Evolutionary conservation across 805 yeast genomes (phyloP).

Genomic region (Monosporozyma servazzii): DNA sequence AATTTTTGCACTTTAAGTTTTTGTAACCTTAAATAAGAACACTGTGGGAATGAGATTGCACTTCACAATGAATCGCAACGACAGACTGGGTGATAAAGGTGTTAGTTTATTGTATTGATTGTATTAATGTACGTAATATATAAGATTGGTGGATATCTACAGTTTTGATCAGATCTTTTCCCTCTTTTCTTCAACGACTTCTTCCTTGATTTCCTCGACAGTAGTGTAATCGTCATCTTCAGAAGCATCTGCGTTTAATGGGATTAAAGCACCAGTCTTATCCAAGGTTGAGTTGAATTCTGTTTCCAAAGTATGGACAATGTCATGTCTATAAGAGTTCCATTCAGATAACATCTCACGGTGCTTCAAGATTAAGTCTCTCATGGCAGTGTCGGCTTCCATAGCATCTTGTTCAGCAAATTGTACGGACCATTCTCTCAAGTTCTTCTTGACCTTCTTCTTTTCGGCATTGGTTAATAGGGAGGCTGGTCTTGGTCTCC

Average conservation of each 20-base stretch:
- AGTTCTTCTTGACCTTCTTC: constrained; percentile 83
- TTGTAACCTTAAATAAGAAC: not conserved
- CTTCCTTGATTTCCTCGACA: constrained; percentile 74
- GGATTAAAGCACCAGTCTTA: constrained; percentile 29
- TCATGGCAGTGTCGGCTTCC: constrained; percentile 88
- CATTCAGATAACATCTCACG: constrained; percentile 77
- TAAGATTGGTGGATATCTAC: not conserved
- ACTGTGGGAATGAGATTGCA: no score
- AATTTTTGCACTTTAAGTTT: not conserved
- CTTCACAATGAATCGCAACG: not conserved
- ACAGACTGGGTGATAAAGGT: not conserved
- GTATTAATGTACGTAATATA: not conserved
- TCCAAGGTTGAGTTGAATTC: constrained; percentile 13
- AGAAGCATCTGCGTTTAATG: constrained; percentile 28
- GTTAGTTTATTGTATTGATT: not conserved
- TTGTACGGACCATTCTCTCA: constrained; percentile 82
- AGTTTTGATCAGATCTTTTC: constrained; percentile 33
- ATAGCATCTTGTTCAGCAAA: constrained; percentile 92
- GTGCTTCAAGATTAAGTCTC: constrained; percentile 80
- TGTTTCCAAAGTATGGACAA: constrained; percentile 36
- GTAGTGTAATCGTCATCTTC: constrained; percentile 45
- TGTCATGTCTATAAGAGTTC: constrained; percentile 62
- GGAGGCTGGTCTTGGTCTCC: constrained; percentile 96
- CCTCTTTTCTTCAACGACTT: constrained; percentile 60
- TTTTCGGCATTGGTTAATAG: constrained; percentile 66